Base-by-base conservation (phyloP, 805 yeast genomes). In the Blastobotrys attinorum region DNA sequence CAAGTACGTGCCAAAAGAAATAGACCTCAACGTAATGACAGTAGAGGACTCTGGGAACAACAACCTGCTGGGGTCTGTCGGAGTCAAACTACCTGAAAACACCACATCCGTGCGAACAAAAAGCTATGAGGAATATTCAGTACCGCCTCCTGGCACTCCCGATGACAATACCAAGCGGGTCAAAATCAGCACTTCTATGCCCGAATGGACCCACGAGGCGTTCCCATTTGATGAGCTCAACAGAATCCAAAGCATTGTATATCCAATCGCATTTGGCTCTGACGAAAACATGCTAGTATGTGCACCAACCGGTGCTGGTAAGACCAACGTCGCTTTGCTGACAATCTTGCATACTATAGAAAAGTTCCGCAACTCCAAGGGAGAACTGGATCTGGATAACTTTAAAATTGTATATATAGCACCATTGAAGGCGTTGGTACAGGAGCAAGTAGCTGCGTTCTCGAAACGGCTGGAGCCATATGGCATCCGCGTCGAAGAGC, bases 271-370 rank as follows among this genome's bases (percentile, higher is more conserved):
- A 0, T 85, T 90, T 50, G 56, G 71, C 3, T 64, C 75, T 1
- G 92, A 85, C 56, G 71, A 72, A 3, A 90, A 89, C 55, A 59
- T 92, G 32, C 65, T 90, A 15, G 67, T 90, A 53, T 90, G 97
- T 72, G 97, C 98, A 1, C 98, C 98, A 4, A 90, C 98, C 0
- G 98, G 98, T 67, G 96, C 96, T 2, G 98, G 98, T 66, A 90
- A 90, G 60, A 90, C 98, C 18, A 92, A 92, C 60, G 96, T 92
- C 22, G 99, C 99, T 0, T 76, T 92, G 80, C 63, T 92, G 37
- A 70, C 96, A 0, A 71, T 85, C 3, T 66, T 89, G n/a, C 65
- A 81, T 39, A 68, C 83, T 0, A 58, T 89, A 17, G 65, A 75
- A 0, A 71, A 79, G 39, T 75, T 64, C 57, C 66, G 81, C 54